A percentile compares a stretch with the other conserved stretches of the same genome.
phyloP scores from a whole-genome alignment of 78 protist genomes.

The Dictyostelium brefeldianum region DNA sequence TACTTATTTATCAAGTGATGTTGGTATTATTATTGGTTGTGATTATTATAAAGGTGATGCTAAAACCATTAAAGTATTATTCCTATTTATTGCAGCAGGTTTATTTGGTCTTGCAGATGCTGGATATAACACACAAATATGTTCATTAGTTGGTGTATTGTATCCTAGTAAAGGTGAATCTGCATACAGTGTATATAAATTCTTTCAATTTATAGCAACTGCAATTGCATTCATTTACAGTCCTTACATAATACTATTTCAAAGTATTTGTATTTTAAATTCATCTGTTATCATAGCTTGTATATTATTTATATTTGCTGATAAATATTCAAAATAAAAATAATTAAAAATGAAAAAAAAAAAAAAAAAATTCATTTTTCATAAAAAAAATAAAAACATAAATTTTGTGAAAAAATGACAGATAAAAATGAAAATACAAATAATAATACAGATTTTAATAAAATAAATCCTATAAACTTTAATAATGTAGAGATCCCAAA shows the following conservation, averaged over 20 bases:
- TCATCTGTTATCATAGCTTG: conserved; percentile 45
- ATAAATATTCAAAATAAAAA: not conserved
- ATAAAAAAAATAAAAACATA: no score
- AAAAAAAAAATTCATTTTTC: not conserved
- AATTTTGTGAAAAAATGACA: no score
- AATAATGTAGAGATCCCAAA: not conserved
- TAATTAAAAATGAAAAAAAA: no score
- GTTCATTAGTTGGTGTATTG: conserved; percentile 22
- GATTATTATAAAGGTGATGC: no score
- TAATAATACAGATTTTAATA: not conserved
- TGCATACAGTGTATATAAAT: conserved; percentile 46
- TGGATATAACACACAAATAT: conserved; percentile 60
- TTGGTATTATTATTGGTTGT: no score
- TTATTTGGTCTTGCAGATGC: conserved; percentile 60
- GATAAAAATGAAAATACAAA: not conserved
- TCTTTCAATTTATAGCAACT: conserved; percentile 52
- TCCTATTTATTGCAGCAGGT: conserved; percentile 24
- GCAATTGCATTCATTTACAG: conserved; percentile 60
- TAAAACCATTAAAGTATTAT: not conserved
- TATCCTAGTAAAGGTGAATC: conserved; percentile 46
- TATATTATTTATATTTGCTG: conserved; percentile 23
- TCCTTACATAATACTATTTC: not conserved
- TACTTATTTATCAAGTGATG: not conserved
- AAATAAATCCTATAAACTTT: not conserved
- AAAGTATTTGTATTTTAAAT: not conserved